Evolutionary conservation across 257 asterid species (phyloP).

Genomic region (Nicotiana noctiflora): DNA sequence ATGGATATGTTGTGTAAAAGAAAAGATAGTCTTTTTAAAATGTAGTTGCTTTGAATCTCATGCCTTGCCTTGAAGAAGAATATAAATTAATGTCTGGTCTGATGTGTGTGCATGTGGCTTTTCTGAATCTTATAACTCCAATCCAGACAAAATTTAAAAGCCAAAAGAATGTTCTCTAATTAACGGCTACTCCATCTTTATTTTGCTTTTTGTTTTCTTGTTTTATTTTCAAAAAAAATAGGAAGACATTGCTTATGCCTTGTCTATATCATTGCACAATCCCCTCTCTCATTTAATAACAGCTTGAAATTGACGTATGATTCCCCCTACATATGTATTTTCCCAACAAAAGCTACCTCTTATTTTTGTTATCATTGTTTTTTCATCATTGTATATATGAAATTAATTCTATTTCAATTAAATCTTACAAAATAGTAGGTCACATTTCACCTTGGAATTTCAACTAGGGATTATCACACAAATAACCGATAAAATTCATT

Average conservation of each 20-base stretch:
- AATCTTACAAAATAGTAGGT: too few relatives aligned
- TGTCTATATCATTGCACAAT: constrained; percentile 14
- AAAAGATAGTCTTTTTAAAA: constrained; percentile 26
- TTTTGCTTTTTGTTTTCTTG: constrained; percentile 11
- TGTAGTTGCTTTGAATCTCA: constrained; percentile 41
- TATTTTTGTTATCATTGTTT: too few relatives aligned
- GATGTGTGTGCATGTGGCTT: constrained; percentile 12
- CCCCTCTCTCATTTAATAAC: neutral
- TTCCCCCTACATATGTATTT: neutral
- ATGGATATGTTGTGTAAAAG: constrained; percentile 36
- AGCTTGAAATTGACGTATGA: constrained; percentile 7
- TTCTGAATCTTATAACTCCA: neutral
- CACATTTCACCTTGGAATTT: too few relatives aligned
- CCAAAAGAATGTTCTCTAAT: constrained; percentile 41
- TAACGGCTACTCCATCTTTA: constrained; percentile 12
- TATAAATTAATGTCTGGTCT: constrained; percentile 14
- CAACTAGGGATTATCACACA: too few relatives aligned
- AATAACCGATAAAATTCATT: too few relatives aligned
- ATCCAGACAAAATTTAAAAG: constrained; percentile 29
- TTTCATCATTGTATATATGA: too few relatives aligned
- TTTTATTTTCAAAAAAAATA: neutral
- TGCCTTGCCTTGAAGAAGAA: constrained; percentile 20
- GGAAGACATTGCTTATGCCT: constrained; percentile 1
- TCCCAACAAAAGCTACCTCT: neutral
- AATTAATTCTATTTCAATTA: too few relatives aligned